Evolutionary conservation across 2,329 filamentous ascomycete genomes (phyloP), one percentile per base, ranked within the genome.

Genomic region (Nakataea oryzae): DNA sequence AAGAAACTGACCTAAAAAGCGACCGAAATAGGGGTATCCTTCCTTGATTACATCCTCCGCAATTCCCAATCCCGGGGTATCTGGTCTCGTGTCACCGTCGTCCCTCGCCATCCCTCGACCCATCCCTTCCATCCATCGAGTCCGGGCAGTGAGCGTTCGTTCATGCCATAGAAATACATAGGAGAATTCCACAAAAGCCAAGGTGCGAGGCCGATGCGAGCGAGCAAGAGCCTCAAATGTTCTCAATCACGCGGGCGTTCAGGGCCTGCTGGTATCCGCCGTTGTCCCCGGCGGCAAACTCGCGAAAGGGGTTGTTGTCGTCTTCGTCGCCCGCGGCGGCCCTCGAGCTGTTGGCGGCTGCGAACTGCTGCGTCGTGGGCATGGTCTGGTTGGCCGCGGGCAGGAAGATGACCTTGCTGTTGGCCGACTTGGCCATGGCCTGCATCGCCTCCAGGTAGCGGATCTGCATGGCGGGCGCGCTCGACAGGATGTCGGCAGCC

Each of bases 391-490:
- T 84, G 54, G 79, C 75, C 11, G 81, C 85, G 1, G 89, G 89
- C 67, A 95, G 72, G 81, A 95, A 93, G 69, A 93, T 93, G 70
- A 95, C 89, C 78, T 96, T 96, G 75, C 81, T 84, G 76, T 92
- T 96, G 58, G 92, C 91, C 0, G 86, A 85, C 84, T 97, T 97
- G 69, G 95, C 95, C 93, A 99, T 99, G 55, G 91, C 85, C 75
- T 97, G 95, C 93, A 97, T 97, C 4, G 95, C 93, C 78, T 99
- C 95, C 67, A 99, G 88, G 75, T 97, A 97, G 67, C 93, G 83
- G 78, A 96, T 96, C 78, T 97, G 93, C 95, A 99, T 99, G 68
- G 95, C 95, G 3, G 95, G 95, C 0, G 93, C 93, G 21, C 86
- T 91, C 65, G 86, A 90, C 59, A 99, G 77, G 68, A 97, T 97